A percentile compares a stretch with the other conserved stretches of the same genome.
These are phyloP conservation scores for Meredithiella fracta DNA, from an alignment of 2,329 filamentous ascomycete genomes.

Conservation along the genomic window DNA sequence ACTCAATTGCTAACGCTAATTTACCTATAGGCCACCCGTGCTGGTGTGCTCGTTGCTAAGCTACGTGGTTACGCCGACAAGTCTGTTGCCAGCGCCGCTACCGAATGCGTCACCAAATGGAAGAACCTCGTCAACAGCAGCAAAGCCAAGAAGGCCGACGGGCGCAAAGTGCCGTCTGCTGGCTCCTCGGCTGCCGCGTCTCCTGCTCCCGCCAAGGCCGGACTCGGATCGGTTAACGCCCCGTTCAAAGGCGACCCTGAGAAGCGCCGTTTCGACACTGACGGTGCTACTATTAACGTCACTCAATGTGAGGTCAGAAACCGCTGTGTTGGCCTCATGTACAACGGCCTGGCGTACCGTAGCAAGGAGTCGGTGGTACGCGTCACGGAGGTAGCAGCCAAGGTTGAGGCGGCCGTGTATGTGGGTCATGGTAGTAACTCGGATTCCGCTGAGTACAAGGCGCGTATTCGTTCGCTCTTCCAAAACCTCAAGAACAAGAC, in stretches of 20 bases:
- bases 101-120: conserved; percentile 78
- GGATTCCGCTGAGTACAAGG: conserved; percentile 52
- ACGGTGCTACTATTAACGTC: conserved; percentile 60
- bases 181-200: conserved; percentile 32
- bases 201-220: conserved; percentile 21
- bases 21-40: conserved; percentile 52
- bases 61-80: conserved; percentile 61
- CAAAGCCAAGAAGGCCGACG: conserved; percentile 30
- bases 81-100: conserved; percentile 60
- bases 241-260: conserved; percentile 49
- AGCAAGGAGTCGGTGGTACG: conserved; percentile 55
- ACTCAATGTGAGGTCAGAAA: conserved; percentile 63
- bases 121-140: conserved; percentile 57
- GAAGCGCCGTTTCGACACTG: conserved; percentile 67
- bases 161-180: conserved; percentile 27
- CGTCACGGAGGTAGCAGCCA: conserved; percentile 58
- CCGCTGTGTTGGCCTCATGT: conserved; percentile 77
- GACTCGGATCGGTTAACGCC: conserved; percentile 24
- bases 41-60: conserved; percentile 79
- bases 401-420: conserved; percentile 69
- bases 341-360: conserved; percentile 66
- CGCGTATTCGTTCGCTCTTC: conserved; percentile 82
- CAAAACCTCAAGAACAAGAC: conserved; percentile 88
- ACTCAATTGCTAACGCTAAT: not conserved
- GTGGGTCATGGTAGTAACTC: conserved; percentile 48